phyloP scores from a whole-genome alignment of 2,329 filamentous ascomycete genomes.

The Epichloe sibirici region DNA sequence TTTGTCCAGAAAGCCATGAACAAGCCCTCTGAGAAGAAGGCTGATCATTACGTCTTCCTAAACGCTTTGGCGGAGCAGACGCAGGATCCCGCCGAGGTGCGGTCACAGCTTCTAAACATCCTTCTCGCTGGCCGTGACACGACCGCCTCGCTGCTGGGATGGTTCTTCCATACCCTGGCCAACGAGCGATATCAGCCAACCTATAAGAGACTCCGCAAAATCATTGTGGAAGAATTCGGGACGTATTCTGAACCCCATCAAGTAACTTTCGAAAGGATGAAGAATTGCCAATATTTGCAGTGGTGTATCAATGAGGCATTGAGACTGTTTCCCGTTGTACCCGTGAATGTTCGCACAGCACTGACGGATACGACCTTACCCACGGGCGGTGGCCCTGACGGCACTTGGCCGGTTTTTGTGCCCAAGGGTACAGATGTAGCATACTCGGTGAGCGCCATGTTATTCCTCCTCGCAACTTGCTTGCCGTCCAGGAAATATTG shows the following conservation, averaged over 20 bases:
- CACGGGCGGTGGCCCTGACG: conserved; percentile 35
- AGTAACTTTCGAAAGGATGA: conserved; percentile 10
- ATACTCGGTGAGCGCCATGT: conserved; percentile 13
- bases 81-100: conserved; percentile 13
- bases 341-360: conserved; percentile 33
- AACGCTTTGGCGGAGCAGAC: conserved; percentile 22
- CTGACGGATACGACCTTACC: conserved; percentile 36
- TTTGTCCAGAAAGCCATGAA: conserved; percentile 58
- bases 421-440: conserved; percentile 29
- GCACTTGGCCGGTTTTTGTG: conserved; percentile 33
- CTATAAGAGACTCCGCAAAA: conserved; percentile 29
- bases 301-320: conserved; percentile 23
- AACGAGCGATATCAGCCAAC: conserved; percentile 21
- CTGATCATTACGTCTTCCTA: conserved; percentile 19
- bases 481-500: no score
- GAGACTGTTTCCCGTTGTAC: conserved; percentile 34
- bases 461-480: no score
- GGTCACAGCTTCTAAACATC: conserved; percentile 24
- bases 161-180: conserved; percentile 32
- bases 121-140: conserved; percentile 43
- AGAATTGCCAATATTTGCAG: conserved; percentile 10
- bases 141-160: conserved; percentile 37
- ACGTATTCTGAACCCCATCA: not conserved
- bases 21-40: conserved; percentile 9
- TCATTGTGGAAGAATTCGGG: conserved; percentile 38